phyloP scores from a whole-genome alignment of 805 yeast species.

The Clavispora asparagi region DNA sequence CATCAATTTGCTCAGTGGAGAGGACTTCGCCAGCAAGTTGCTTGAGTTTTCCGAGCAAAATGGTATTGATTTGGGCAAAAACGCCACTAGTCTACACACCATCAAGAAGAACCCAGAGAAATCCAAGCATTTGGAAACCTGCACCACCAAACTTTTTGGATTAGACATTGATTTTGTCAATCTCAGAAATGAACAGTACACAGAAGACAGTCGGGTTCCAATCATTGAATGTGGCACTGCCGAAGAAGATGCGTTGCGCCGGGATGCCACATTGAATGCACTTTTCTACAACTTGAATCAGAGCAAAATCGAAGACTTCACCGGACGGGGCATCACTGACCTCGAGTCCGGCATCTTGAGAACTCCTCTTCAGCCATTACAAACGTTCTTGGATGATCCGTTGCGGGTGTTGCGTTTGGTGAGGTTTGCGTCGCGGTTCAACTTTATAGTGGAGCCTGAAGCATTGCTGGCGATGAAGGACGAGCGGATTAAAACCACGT shows the following conservation, averaged over 20 bases:
- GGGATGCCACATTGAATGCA: conserved; percentile 96
- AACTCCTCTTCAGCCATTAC: conserved; percentile 81
- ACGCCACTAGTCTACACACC: conserved; percentile 52
- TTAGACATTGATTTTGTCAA: conserved; percentile 93
- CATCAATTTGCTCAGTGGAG: conserved; percentile 78
- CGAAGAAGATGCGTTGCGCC: conserved; percentile 79
- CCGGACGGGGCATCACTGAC: conserved; percentile 71
- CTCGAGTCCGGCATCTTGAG: conserved; percentile 63
- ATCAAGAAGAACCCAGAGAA: conserved; percentile 92
- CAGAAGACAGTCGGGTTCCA: conserved; percentile 85
- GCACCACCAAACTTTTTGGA: conserved; percentile 81
- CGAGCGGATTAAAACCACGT: conserved; percentile 49
- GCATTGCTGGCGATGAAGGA: conserved; percentile 63
- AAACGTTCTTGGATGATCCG: conserved; percentile 93
- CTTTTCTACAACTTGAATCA: conserved; percentile 77
- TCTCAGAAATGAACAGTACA: conserved; percentile 79
- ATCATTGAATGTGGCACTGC: conserved; percentile 81
- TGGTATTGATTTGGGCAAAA: conserved; percentile 23
- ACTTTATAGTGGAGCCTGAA: conserved; percentile 56
- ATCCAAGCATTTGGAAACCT: conserved; percentile 94
- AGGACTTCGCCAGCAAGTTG: conserved; percentile 69
- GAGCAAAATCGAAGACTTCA: conserved; percentile 74
- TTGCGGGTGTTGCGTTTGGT: conserved; percentile 79
- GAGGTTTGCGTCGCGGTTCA: conserved; percentile 78
- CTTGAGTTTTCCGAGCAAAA: conserved; percentile 39